Conservation (phyloP, 208 protist genomes). For the Acanthamoeba triangularis region DNA sequence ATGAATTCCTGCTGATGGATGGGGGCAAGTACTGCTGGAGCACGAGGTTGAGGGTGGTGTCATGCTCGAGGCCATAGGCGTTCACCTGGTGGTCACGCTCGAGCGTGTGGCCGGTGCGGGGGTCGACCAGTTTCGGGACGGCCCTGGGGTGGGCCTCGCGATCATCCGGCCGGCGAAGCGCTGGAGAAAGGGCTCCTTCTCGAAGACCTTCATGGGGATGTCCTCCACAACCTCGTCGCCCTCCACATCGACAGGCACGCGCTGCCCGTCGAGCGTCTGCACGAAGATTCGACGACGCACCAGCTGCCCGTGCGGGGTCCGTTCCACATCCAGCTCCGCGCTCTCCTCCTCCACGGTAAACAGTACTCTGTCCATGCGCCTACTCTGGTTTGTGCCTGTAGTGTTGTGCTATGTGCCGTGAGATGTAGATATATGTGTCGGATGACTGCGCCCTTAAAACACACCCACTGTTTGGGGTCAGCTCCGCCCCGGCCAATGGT, state of each 20-base stretch:
- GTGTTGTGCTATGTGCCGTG: too few species aligned
- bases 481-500: too few species aligned
- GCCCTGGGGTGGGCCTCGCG: background rate
- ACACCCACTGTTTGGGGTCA: too few species aligned
- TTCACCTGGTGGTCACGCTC: background rate
- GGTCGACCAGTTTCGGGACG: background rate
- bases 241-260: constrained; percentile 17
- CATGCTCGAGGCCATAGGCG: background rate
- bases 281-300: constrained; percentile 49
- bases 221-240: background rate
- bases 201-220: constrained; percentile 54
- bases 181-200: constrained; percentile 39
- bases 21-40: too few species aligned
- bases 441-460: too few species aligned
- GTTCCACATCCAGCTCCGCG: background rate
- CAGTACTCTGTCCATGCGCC: too few species aligned
- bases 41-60: constrained; percentile 22
- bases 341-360: too few species aligned
- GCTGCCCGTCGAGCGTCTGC: constrained; percentile 28
- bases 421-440: too few species aligned
- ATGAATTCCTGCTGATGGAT: too few species aligned
- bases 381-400: background rate
- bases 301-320: background rate
- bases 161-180: background rate
- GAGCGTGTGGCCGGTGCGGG: background rate